Conservation (phyloP, 2,329 filamentous ascomycete species). For the Epicoccum sorghinum region DNA sequence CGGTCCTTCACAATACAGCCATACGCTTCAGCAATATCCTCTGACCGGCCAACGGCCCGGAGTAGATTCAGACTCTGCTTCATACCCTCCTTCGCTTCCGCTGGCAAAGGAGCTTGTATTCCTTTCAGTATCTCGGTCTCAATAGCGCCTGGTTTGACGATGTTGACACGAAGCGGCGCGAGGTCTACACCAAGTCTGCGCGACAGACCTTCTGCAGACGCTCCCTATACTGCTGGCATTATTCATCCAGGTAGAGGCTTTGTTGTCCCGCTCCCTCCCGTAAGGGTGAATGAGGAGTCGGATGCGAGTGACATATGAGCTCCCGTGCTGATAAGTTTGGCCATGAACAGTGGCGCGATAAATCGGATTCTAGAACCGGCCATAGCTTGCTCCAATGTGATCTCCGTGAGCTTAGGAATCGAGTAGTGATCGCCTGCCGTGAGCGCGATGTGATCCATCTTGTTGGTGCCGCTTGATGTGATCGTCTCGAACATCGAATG, state of each 20-base stretch:
- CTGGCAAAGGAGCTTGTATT: neutral
- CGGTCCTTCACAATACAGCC: conserved; percentile 52
- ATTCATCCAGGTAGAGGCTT: conserved; percentile 45
- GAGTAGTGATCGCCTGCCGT: conserved; percentile 32
- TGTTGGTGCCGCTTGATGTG: conserved; percentile 30
- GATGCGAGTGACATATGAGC: conserved; percentile 39
- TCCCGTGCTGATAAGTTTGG: conserved; percentile 43
- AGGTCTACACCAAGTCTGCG: conserved; percentile 51
- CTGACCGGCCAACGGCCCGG: conserved; percentile 27
- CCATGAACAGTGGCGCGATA: conserved; percentile 45
- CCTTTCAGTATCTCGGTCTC: conserved; percentile 49
- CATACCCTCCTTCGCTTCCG: conserved; percentile 21
- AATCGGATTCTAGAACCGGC: conserved; percentile 40
- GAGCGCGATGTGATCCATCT: conserved; percentile 41
- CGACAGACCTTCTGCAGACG: conserved; percentile 39
- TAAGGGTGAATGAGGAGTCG: conserved; percentile 49
- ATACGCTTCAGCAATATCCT: conserved; percentile 53
- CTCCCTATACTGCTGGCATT: conserved; percentile 31
- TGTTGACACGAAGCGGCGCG: conserved; percentile 51
- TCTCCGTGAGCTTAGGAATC: conserved; percentile 29
- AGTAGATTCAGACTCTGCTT: conserved; percentile 27
- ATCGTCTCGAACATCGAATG: conserved; percentile 32
- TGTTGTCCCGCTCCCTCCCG: conserved; percentile 43
- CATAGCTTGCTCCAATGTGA: conserved; percentile 31
- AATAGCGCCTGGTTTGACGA: conserved; percentile 49